Percentiles rank a stretch among this genome's conserved stretches.
Conservation (phyloP, 2,329 filamentous ascomycete genomes). For the Cryphonectria parasitica region DNA sequence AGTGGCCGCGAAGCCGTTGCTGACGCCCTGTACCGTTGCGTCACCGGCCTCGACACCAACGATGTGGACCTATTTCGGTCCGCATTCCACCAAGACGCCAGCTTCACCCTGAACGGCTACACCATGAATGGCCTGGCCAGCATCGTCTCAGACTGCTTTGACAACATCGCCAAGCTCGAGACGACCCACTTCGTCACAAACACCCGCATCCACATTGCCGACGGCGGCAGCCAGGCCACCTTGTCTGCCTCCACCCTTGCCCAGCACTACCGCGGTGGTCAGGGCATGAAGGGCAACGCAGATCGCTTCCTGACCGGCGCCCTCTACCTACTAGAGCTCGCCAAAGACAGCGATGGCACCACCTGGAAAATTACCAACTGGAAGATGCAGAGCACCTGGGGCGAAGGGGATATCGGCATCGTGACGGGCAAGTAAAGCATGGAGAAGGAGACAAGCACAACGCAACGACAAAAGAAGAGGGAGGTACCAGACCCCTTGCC, state of each 20-base stretch:
- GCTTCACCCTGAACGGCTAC: constrained; percentile 32
- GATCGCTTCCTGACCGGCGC: constrained; percentile 1
- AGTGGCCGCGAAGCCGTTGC: constrained; percentile 38
- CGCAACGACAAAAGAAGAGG: too few relatives aligned
- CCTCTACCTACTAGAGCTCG: constrained; percentile 13
- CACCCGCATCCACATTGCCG: constrained; percentile 19
- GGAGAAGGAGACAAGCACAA: too few relatives aligned
- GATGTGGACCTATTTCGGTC: constrained; percentile 38
- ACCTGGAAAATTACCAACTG: constrained; percentile 26
- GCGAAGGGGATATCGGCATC: neutral
- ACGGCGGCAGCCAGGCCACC: constrained; percentile 27
- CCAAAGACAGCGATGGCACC: constrained; percentile 7
- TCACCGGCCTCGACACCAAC: constrained; percentile 36
- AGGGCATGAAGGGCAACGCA: neutral
- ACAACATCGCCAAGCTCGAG: constrained; percentile 35
- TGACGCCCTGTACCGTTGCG: constrained; percentile 39
- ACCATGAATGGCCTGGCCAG: constrained; percentile 31
- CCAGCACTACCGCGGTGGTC: constrained; percentile 17
- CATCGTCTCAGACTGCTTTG: constrained; percentile 32
- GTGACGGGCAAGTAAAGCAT: constrained; percentile 3
- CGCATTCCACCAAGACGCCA: constrained; percentile 33
- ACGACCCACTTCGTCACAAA: constrained; percentile 29
- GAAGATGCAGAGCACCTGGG: constrained; percentile 24
- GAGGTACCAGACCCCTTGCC: too few relatives aligned
- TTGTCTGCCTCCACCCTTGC: constrained; percentile 17